Base-by-base conservation (phyloP, 192 early-diverging fungal genomes). In the Radiomyces spectabilis region DNA sequence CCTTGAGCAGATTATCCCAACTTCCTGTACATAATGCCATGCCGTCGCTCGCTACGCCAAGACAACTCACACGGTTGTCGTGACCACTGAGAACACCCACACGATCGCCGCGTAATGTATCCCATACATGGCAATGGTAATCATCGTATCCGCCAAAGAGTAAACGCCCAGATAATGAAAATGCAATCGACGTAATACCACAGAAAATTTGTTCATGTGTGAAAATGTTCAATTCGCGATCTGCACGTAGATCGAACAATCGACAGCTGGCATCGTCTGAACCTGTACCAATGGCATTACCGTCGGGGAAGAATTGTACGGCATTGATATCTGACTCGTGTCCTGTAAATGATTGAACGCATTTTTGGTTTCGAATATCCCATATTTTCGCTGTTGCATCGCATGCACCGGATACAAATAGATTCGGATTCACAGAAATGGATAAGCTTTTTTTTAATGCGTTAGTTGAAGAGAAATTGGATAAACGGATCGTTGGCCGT, bases 61-160 rank as follows among this genome's bases (percentile, higher is more conserved):
- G 72, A 69, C 97, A 99, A 53, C 85, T 89, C 21, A 99, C 97
- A 18, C 97, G 84, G 75, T 99, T 99, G 41, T 98, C 97, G 65
- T 99, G 97, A 25, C 85, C 86, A 33, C 89, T 83, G 51, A 99
- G 64, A 2, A 95, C 93, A 29, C 94, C 93, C 10, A 98, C 94
- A 40, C 94, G 74, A 43, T 97, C 87, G 33, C 90, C 93, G 69
- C 92, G 90, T 37, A 99, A 74, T 22, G 95, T 95, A 71, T 99
- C 97, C 97, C 97, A 99, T 10, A 99, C 94, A 60, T 99, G 96
- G 81, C 94, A 97, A 76, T 97, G 96, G 70, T 92, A 98, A 70
- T 99, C 95, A 61, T 99, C 97, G 58, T 98, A 98, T 21, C 97
- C 97, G 24, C 95, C 93, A 86, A 99, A 99, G 53, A 99, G 66